Evolutionary conservation across 208 protist genomes (phyloP), one percentile per base, ranked within the genome.

Genomic region (Strigomonas galati): DNA sequence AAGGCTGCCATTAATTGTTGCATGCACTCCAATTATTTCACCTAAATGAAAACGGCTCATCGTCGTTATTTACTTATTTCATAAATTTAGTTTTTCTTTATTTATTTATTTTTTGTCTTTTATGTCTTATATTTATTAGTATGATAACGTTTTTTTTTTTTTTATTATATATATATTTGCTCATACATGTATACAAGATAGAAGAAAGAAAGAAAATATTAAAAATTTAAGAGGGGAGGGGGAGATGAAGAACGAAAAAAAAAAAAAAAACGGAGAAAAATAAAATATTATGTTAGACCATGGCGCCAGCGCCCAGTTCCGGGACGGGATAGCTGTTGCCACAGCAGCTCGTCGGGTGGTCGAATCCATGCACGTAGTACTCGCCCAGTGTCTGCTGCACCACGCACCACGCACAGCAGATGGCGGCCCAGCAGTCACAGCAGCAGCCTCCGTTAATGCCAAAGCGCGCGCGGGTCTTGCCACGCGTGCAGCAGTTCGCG

Each of bases 391-490:
- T 31, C 35, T 62, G 56, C 35, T 62, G 56, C 23, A 62, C 15
- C 56, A 40, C 35, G 35, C 56, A 62, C 28, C 30, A 15, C 9
- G 10, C 10, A 19, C 56, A 62, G 56, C 56, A 62, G 14, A 37
- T 26, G 2, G 23, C 24, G 7, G 52, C 28, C 6, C 52, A 57
- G 28, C 52, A 57, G 24, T 57, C 52, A 17, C 52, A 37, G 52
- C 17, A 24, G 23, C 17, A 32, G 52, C n/a, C n/a, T 7, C 64
- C 64, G 24, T 40, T 2, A 37, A 69, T 69, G 15, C 35, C 24
- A 27, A 59, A 69, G 24, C 64, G 48, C 12, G 23, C 14, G 10
- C 64, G 64, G 1, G 58, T 46, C 23, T 48, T 61, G 21, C 26
- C 4, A 2, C 64, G 64, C 23, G 27, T 40, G 35, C 35, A 40